Base-by-base conservation (phyloP, 2,329 filamentous ascomycete species). In the Fusarium odoratissimum region DNA sequence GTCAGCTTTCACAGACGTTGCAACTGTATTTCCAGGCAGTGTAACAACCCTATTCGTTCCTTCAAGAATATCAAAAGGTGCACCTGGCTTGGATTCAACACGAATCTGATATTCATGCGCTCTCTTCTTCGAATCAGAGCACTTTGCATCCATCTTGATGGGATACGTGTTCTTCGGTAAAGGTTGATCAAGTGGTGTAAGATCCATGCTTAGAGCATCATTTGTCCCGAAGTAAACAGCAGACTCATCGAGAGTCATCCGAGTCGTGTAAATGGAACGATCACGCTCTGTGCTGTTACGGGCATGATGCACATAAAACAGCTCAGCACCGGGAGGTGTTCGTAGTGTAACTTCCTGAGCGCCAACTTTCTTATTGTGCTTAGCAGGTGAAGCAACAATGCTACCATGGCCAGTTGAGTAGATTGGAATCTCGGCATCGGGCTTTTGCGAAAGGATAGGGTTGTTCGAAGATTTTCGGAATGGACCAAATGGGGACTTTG, bases 391-490 rank as follows among this genome's bases (percentile, higher is more conserved):
- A 19, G 79, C 75, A 12, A 82, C 79, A 11, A 82, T 76, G 37
- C 80, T 82, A 8, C 80, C 80, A 40, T 82, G 80, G 1, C 80
- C 80, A 2, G 79, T 80, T 2, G 80, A 82, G 51, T 79, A 82
- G 19, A 80, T 77, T 1, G 80, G 80, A 10, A 76, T 71, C 17
- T 75, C 48, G 9, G 49, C 74, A 57, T 81, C 74, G 1, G 79
- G 75, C 1, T 64, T 46, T 55, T 82, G 80, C 4, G 79, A 75
- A 6, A 82, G 72, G 11, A 82, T 75, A 1, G 80, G 80, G 30
- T 81, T 82, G 10, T 66, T 72, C 0, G 72, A 54, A 8, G 80
- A 79, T 46, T 82, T 82, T 45, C 61, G 73, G 54, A 82, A 82
- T 1, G 80, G 80, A 0, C 80, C 80, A 19, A 80, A 61, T 0